These are phyloP conservation scores for Fusarium buharicum DNA, from an alignment of 2,329 filamentous ascomycete genomes.

Conservation along the genomic window DNA sequence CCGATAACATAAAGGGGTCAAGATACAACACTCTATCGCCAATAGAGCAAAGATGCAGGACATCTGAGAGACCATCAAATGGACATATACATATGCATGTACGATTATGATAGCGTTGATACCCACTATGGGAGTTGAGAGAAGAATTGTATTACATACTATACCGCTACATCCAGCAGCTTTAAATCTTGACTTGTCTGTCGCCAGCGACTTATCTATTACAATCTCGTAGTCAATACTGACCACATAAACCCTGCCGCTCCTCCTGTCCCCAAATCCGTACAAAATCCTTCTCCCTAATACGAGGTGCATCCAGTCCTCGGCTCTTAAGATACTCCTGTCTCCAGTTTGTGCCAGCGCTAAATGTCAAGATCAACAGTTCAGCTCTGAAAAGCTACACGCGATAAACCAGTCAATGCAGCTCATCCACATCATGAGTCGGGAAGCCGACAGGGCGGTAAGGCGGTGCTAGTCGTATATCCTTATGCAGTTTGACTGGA, in stretches of 20 bases:
- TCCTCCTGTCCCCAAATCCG: background rate
- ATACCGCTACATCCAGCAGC: constrained; percentile 19
- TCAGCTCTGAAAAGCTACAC: too few species aligned
- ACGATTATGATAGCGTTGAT: constrained; percentile 40
- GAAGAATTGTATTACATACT: constrained; percentile 27
- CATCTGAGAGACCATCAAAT: constrained; percentile 7
- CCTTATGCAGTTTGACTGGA: constrained; percentile 32
- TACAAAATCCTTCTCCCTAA: background rate
- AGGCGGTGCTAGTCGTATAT: constrained; percentile 42
- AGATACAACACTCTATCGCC: background rate
- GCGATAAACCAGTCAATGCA: constrained; percentile 44
- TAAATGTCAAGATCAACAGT: too few species aligned
- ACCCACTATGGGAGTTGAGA: constrained; percentile 26
- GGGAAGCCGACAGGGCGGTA: constrained; percentile 41
- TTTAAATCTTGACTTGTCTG: background rate
- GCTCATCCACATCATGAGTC: constrained; percentile 50
- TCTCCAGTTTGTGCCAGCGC: too few species aligned
- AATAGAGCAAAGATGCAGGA: constrained; percentile 1
- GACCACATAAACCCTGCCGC: background rate
- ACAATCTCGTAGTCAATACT: constrained; percentile 22
- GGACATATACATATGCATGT: constrained; percentile 19
- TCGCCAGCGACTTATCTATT: constrained; percentile 31
- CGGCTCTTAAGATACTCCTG: too few species aligned
- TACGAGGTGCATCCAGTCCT: background rate
- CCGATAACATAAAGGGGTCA: background rate